Evolutionary conservation across 768 basidiomycete species (phyloP), one percentile per base, ranked within the genome.

Genomic region (Suillus spraguei): DNA sequence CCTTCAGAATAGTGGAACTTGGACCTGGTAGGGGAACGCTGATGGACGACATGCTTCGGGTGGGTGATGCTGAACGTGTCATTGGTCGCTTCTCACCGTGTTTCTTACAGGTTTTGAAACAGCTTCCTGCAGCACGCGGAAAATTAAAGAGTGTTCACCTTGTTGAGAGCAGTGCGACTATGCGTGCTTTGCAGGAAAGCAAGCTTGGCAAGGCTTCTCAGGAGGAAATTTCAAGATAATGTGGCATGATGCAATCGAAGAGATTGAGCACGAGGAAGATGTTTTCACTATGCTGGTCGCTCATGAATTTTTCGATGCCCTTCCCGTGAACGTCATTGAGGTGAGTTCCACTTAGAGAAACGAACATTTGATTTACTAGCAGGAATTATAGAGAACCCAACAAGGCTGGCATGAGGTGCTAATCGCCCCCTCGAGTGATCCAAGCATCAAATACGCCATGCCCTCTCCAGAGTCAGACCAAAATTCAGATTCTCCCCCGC

Each of bases 261-360:
- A 94, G 20, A 76, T 99, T 1, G 76, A 82, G 0, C 76, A 71
- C 3, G 78, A 79, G 64, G 68, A 80, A 20, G 77, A 79, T 11
- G 72, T 75, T 58, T 98, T 88, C 74, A 95, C 95, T 0, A 87
- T 97, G 80, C 74, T 97, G 28, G 78, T 98, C 17, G 97, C 97
- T 0, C 96, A 99, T 75, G 97, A 99, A 71, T 97, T 99, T 77
- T 99, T 99, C 66, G 97, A 99, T 72, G 96, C 96, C 0, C 81
- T 99, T 50, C 97, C 97, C 0, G 88, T 98, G 54, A 93, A 97
- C 74, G 79, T 95, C 42, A 78, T 99, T 42, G 88, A 97, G 81
- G 95, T 94, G 66, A 13, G 81, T 72, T 17, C n/a, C 17, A 6
- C 41, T 11, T 39, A 13, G 8, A 32, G 6, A 11, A 28, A 58